Conservation (phyloP, 1,139 yeast species). For the Candida gigantensis region DNA sequence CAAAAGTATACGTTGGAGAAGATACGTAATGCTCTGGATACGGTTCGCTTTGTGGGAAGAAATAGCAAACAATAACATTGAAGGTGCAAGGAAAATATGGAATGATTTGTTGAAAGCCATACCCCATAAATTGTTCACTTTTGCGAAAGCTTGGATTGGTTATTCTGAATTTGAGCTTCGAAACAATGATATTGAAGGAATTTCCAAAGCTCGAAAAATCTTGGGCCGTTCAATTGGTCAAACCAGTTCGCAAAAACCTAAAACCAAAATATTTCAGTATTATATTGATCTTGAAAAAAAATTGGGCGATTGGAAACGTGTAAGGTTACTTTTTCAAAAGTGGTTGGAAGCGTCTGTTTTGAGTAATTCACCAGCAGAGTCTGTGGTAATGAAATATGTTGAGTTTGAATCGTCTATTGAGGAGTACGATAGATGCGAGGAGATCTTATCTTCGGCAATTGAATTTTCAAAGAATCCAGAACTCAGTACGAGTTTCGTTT, state of each 20-base stretch:
- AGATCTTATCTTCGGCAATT: conserved; percentile 57
- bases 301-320: conserved; percentile 76
- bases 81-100: conserved; percentile 54
- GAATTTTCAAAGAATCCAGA: conserved; percentile 18
- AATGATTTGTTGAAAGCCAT: conserved; percentile 46
- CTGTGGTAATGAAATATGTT: conserved; percentile 51
- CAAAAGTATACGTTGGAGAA: conserved; percentile 60
- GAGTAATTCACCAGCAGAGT: conserved; percentile 40
- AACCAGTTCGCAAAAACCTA: conserved; percentile 46
- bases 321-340: conserved; percentile 69
- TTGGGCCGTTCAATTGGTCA: conserved; percentile 74
- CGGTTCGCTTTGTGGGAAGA: conserved; percentile 68
- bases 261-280: conserved; percentile 56
- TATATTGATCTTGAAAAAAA: conserved; percentile 62
- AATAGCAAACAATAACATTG: conserved; percentile 41
- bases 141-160: conserved; percentile 73
- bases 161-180: conserved; percentile 77
- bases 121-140: conserved; percentile 62
- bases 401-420: conserved; percentile 67
- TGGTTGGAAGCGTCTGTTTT: conserved; percentile 51
- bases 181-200: conserved; percentile 32
- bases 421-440: conserved; percentile 69
- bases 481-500: conserved; percentile 16
- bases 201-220: conserved; percentile 62
- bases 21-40: conserved; percentile 72